A percentile compares a stretch with the other conserved stretches of the same genome.
phyloP scores from a whole-genome alignment of 2,329 filamentous ascomycete species.

The Grosmannia serpens region DNA sequence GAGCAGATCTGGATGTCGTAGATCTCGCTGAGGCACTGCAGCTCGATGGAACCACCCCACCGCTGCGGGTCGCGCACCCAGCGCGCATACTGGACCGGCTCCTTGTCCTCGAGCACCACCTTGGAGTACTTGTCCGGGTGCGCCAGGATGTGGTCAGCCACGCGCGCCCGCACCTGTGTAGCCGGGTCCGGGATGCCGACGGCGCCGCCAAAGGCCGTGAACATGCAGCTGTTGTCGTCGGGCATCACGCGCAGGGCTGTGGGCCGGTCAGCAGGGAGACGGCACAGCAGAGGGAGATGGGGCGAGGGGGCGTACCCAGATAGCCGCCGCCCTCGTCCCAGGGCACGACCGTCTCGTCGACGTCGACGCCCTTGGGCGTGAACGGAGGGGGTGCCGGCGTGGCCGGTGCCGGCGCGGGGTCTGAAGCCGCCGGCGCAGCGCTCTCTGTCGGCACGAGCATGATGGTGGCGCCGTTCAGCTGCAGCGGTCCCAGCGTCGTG shows the following conservation, averaged over 20 bases:
- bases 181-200: constrained; percentile 46
- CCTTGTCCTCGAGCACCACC: constrained; percentile 58
- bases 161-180: constrained; percentile 56
- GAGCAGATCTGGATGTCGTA: constrained; percentile 80
- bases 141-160: constrained; percentile 66
- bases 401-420: constrained; percentile 4
- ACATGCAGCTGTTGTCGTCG: constrained; percentile 91
- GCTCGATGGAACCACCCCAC: constrained; percentile 88
- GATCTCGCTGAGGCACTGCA: constrained; percentile 72
- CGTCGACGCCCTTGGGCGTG: constrained; percentile 22
- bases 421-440: background rate
- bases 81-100: constrained; percentile 63
- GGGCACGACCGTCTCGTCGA: constrained; percentile 31
- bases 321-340: constrained; percentile 40
- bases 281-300: background rate
- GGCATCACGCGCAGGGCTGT: constrained; percentile 84
- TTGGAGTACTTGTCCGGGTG: constrained; percentile 63
- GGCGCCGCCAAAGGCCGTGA: constrained; percentile 74
- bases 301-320: constrained; percentile 21
- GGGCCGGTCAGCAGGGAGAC: background rate
- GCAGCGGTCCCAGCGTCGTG: constrained; percentile 28
- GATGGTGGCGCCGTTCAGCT: constrained; percentile 38
- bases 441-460: constrained; percentile 30
- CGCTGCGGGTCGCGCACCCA: constrained; percentile 71
- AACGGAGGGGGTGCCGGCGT: constrained; percentile 16